Conservation (phyloP, 257 asterid genomes). For the Handroanthus guayacan region DNA sequence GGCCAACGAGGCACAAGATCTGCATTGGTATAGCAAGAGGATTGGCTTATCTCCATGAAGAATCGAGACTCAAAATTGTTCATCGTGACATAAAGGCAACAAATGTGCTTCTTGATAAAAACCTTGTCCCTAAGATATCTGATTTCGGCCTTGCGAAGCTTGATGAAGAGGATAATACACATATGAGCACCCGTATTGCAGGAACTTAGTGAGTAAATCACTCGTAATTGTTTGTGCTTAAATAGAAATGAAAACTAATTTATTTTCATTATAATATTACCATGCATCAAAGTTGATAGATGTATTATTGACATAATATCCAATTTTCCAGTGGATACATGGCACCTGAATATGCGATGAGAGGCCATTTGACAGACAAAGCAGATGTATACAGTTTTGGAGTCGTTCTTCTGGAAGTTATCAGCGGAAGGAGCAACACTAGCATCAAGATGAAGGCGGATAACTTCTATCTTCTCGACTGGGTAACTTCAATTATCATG, state of each 20-base stretch:
- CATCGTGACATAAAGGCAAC: slow-evolving; percentile 70
- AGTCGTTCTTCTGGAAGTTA: slow-evolving; percentile 53
- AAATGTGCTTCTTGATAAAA: slow-evolving; percentile 59
- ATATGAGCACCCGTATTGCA: slow-evolving; percentile 65
- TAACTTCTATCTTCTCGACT: slow-evolving; percentile 55
- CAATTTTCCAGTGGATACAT: slow-evolving; percentile 50
- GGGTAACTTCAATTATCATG: slow-evolving; percentile 42
- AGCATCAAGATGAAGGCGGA: slow-evolving; percentile 42
- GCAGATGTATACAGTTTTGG: slow-evolving; percentile 71
- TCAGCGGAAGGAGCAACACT: slow-evolving; percentile 55
- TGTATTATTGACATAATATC: background rate
- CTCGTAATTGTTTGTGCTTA: background rate
- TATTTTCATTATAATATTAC: background rate
- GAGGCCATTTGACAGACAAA: slow-evolving; percentile 65
- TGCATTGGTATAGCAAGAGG: slow-evolving; percentile 67
- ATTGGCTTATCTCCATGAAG: slow-evolving; percentile 66
- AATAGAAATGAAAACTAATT: background rate
- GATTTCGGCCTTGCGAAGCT: slow-evolving; percentile 70
- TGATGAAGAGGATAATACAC: slow-evolving; percentile 62
- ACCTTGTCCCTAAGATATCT: slow-evolving; percentile 56
- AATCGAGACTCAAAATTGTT: slow-evolving; percentile 57
- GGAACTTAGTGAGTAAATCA: slow-evolving; percentile 58
- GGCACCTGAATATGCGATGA: slow-evolving; percentile 72
- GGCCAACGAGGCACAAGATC: slow-evolving; percentile 60
- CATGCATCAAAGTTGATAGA: background rate